Conservation (phyloP, 2,329 filamentous ascomycete species). For the Fusarium guadeloupense region DNA sequence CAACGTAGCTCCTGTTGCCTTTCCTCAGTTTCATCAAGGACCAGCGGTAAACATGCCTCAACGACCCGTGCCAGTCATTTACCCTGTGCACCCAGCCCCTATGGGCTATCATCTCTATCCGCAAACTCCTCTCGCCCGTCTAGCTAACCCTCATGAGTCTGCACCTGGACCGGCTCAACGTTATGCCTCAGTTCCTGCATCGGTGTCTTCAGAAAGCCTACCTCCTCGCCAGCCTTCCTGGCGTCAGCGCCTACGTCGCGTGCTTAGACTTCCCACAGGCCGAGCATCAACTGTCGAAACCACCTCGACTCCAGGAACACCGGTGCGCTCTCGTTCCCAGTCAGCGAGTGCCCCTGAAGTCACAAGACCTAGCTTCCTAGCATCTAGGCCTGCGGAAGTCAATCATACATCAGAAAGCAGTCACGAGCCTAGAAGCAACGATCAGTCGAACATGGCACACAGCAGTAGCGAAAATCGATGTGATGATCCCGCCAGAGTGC, state of each 20-base stretch:
- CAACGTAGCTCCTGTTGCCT: neutral
- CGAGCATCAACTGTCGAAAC: conserved; percentile 50
- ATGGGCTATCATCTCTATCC: neutral
- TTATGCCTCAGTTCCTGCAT: neutral
- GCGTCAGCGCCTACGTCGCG: conserved; percentile 42
- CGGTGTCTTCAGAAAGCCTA: neutral
- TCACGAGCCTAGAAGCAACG: neutral
- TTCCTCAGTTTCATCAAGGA: conserved; percentile 1
- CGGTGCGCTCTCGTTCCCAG: neutral
- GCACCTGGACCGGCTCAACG: neutral
- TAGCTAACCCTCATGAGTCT: neutral
- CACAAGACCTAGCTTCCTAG: neutral
- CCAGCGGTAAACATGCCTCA: neutral
- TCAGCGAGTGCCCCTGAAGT: neutral
- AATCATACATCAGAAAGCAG: neutral
- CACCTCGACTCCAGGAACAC: conserved; percentile 32
- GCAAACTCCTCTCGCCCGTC: neutral
- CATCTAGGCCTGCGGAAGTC: neutral
- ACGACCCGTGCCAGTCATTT: conserved; percentile 6
- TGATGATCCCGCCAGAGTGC: neutral
- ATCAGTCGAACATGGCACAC: neutral
- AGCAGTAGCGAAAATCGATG: neutral
- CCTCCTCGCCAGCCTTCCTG: conserved; percentile 37
- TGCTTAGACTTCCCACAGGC: conserved; percentile 45
- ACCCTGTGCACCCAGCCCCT: neutral